A percentile compares a stretch with the other conserved stretches of the same genome.
Conservation (phyloP, 257 asterid species). For the Cinchona pubescens region DNA sequence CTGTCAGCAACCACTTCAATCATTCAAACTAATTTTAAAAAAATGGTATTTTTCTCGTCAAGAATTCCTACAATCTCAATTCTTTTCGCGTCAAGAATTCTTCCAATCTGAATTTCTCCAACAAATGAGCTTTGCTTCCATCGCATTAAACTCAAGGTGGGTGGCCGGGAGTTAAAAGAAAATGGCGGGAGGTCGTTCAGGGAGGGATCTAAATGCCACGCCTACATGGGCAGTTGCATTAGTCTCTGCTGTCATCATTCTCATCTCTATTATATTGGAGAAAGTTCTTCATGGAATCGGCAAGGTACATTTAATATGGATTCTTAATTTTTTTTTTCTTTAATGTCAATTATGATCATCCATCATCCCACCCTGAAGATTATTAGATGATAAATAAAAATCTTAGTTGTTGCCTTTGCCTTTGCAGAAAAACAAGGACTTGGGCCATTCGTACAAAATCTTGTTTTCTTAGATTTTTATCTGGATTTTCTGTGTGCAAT, state of each 20-base stretch:
- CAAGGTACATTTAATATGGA: conserved; percentile 26
- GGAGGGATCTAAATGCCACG: conserved; percentile 32
- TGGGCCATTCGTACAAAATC: no score
- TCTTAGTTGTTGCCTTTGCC: neutral
- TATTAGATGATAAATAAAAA: neutral
- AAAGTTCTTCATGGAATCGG: conserved; percentile 52
- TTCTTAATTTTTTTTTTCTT: neutral
- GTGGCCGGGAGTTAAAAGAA: neutral
- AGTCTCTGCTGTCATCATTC: conserved; percentile 56
- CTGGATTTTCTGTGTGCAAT: neutral
- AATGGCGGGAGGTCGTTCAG: conserved; percentile 32
- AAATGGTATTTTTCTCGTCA: neutral
- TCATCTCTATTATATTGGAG: conserved; percentile 63
- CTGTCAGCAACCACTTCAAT: neutral
- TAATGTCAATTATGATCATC: no score
- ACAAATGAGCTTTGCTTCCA: neutral
- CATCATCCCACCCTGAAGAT: neutral
- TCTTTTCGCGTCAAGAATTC: neutral
- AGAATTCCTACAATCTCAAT: neutral
- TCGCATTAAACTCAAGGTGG: neutral
- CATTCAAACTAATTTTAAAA: neutral
- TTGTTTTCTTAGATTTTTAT: no score
- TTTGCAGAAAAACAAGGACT: neutral
- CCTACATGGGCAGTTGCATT: conserved; percentile 87
- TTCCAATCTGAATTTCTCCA: neutral